phyloP scores from a whole-genome alignment of 768 basidiomycete genomes.

The Podaxis sp. region DNA sequence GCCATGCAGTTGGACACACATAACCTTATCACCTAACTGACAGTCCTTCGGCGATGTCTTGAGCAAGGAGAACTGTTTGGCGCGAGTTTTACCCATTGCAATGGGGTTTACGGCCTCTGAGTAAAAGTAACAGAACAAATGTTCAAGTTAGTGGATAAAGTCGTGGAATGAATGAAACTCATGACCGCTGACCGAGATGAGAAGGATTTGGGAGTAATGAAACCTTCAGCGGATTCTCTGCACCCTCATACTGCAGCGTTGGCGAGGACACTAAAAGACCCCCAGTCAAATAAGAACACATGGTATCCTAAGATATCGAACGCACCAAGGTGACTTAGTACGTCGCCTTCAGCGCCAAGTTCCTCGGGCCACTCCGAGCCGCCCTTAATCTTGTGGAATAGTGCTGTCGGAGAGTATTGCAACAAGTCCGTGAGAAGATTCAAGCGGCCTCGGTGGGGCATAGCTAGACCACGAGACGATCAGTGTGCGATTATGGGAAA shows the following conservation, averaged over 20 bases:
- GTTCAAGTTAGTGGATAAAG: no score
- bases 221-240: conserved; percentile 56
- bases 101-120: conserved; percentile 87
- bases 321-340: conserved; percentile 80
- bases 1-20: conserved; percentile 90
- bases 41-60: conserved; percentile 59
- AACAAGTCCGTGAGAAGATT: conserved; percentile 83
- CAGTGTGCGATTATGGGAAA: background rate
- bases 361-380: conserved; percentile 69
- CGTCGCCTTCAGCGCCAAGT: conserved; percentile 75
- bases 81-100: conserved; percentile 86
- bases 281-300: background rate
- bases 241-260: conserved; percentile 54
- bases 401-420: conserved; percentile 58
- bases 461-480: conserved; percentile 37
- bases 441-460: conserved; percentile 88
- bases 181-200: conserved; percentile 52
- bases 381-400: conserved; percentile 89
- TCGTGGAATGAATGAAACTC: no score
- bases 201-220: conserved; percentile 82
- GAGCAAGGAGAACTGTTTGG: conserved; percentile 83
- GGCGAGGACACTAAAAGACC: conserved; percentile 59
- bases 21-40: conserved; percentile 65
- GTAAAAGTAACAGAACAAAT: no score
- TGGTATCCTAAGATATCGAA: conserved; percentile 7